These are phyloP conservation scores for Penicillium janthinellum DNA, from an alignment of 2,329 filamentous ascomycete species.

Conservation along the genomic window DNA sequence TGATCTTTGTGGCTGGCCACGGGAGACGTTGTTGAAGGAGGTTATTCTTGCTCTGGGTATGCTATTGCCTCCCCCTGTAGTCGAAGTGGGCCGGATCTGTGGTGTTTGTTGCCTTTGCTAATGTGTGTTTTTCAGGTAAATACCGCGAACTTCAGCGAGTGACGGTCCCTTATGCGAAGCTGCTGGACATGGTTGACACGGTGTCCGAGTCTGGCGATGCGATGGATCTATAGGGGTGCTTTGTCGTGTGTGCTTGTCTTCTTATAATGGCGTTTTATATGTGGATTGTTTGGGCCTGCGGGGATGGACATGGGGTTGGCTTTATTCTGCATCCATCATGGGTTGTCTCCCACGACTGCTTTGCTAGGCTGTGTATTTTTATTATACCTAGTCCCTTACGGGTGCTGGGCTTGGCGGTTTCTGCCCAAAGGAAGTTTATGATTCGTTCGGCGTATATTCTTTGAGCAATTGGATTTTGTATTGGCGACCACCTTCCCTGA, in stretches of 20 bases:
- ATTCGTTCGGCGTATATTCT: not conserved
- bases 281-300: conserved; percentile 12
- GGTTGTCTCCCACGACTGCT: not conserved
- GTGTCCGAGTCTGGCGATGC: conserved; percentile 34
- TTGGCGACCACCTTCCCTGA: no score
- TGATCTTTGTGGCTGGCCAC: conserved; percentile 86
- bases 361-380: not conserved
- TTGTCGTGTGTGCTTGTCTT: not conserved
- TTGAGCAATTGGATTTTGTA: no score
- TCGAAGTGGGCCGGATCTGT: not conserved
- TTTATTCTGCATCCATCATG: conserved; percentile 13
- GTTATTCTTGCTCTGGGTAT: conserved; percentile 90
- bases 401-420: not conserved
- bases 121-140: conserved; percentile 65
- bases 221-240: conserved; percentile 37
- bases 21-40: conserved; percentile 82
- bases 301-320: conserved; percentile 1
- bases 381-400: not conserved
- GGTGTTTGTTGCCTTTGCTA: conserved; percentile 1
- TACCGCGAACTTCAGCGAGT: conserved; percentile 90
- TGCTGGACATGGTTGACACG: conserved; percentile 62
- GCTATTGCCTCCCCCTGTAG: conserved; percentile 28
- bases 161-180: conserved; percentile 89
- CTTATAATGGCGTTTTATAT: conserved; percentile 22
- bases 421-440: not conserved